Evolutionary conservation across 306 rosid genomes (phyloP).

Genomic region (Rosa multiflora): DNA sequence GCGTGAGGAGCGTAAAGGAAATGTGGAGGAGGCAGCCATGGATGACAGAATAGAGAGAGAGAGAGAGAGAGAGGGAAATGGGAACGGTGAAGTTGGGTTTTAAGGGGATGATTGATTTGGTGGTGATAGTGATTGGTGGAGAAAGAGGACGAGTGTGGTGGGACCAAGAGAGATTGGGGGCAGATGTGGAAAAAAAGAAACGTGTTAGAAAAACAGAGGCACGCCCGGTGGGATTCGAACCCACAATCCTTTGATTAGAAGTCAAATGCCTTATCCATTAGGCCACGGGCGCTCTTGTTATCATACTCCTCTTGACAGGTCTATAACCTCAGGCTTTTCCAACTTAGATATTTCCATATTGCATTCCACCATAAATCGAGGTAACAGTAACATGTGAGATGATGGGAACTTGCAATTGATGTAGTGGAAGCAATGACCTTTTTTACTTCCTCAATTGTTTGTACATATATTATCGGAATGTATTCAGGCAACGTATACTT

Average conservation of each 20-base stretch:
- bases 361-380: no score
- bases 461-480: no score
- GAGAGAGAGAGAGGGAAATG: not conserved
- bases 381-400: no score
- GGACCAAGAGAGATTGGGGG: not conserved
- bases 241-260: slow-evolving; percentile 40
- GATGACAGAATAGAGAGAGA: not conserved
- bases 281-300: slow-evolving; percentile 34
- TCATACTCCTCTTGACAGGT: no score
- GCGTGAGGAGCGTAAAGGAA: slow-evolving; percentile 18
- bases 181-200: not conserved
- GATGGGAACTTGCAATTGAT: no score
- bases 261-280: slow-evolving; percentile 42
- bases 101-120: not conserved
- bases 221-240: slow-evolving; percentile 44
- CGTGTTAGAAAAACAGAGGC: accelerated
- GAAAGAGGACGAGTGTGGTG: not conserved
- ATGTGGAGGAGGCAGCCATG: slow-evolving; percentile 31
- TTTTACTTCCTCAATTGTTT: no score
- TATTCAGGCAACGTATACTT: no score
- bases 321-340: no score
- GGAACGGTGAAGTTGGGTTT: not conserved
- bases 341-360: no score
- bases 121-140: not conserved
- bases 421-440: no score